Base-by-base conservation (phyloP, 164 flowering plant species). In the Tinospora cordifolia region DNA sequence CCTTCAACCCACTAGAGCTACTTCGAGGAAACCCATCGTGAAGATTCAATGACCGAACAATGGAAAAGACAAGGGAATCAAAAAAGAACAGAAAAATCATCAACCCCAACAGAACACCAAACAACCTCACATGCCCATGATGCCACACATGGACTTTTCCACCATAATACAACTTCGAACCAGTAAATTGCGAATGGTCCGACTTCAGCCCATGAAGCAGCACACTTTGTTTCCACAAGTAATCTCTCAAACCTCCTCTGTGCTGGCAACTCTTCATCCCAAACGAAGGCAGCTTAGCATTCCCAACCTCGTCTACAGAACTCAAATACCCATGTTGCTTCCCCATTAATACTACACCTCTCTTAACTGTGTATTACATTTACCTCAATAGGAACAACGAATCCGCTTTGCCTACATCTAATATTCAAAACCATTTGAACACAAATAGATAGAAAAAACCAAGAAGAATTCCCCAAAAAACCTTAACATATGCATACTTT, bases 51-150 rank as follows among this genome's bases (percentile, higher is more conserved):
- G 80, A 82, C 76, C 86, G 84, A 77, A 84, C 81, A 49, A 88
- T 25, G 38, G 89, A 83, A 34, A 86, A 81, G 83, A 87, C 76
- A 26, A 90, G 41, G 5, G 93, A 90, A 87, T 93, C 97, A 67
- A 88, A 80, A 75, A 86, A 68, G 69, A 86, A 83, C 74, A 90
- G 70, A 21, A 79, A 80, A 27, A 82, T 82, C 79, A 87, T 71
- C 71, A 86, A 72, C 65, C 71, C 81, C 51, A 86, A 58, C 67
- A 82, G 70, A 73, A 85, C 79, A 67, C 75, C 78, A 75, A 88
- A 75, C 21, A 81, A 79, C 67, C 84, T 75, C 49, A 81, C 71
- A 80, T 88, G 81, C 79, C 71, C 85, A 30, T 76, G 80, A 46
- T 86, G 65, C 84, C 84, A 80, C 47, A 67, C 14, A 26, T 81